Evolutionary conservation across 371 early-diverging fungal species (phyloP), one percentile per base, ranked within the genome.

Genomic region (Smittium mucronatum): DNA sequence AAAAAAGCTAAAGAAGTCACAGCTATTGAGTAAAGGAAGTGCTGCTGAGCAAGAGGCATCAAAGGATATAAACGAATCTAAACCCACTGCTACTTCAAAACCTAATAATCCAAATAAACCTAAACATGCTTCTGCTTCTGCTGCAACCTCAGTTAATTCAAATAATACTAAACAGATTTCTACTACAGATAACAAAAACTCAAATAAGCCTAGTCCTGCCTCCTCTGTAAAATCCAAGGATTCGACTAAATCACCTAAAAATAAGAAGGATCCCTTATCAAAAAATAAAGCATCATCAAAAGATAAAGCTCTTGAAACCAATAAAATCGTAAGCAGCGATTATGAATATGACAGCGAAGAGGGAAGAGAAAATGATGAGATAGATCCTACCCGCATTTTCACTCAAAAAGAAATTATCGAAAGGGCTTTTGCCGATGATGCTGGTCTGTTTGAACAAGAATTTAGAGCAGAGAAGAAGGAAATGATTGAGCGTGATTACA

Each of bases 351-450:
- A 75, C 31, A 70, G 61, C n/a, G 68, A 76, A 35, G 71, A 74
- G 16, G 75, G 34, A 21, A 47, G 5, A 5, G 47, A 47, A 21
- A 47, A 21, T 28, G 69, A 74, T n/a, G 30, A 58, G 29, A 72
- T 61, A 32, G 63, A 25, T 21, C 57, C 67, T 11, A 58, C 76
- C 77, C 33, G 81, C n/a, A 81, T 84, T 0, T 88, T 95, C 34
- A 82, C 84, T 0, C 91, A 91, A 73, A 83, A 86, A 29, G 93
- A 94, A n/a, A 79, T 97, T 58, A 91, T 95, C 29, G 87, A 88
- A 68, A 85, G 91, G 71, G 97, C 95, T 1, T 97, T 97, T 84
- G 93, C 95, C 15, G 86, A 92, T 67, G 95, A 97, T 72, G 85
- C 93, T 71, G 86, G 83, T 28, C 80, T 76, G 1, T 57, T 57